Evolutionary conservation across 148 eudicot species (phyloP).

Genomic region (Camellia granthamiana): DNA sequence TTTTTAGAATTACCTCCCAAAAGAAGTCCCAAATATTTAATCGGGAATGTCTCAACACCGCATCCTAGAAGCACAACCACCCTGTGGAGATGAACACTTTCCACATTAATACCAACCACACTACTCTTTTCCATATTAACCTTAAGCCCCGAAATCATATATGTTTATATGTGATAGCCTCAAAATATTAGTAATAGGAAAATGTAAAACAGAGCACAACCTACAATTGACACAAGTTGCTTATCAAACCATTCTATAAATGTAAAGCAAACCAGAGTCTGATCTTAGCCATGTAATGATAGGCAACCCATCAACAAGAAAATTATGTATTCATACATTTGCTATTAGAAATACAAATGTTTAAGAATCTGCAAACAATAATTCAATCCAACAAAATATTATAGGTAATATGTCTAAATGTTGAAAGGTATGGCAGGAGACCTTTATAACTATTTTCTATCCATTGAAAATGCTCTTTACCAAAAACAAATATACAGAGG

Average conservation of each 20-base stretch:
- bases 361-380: not conserved
- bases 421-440: not conserved
- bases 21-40: no score
- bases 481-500: not conserved
- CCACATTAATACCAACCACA: no score
- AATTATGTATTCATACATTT: not conserved
- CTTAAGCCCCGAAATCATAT: no score
- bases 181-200: not conserved
- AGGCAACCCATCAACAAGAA: not conserved
- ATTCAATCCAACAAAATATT: not conserved
- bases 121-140: no score
- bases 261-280: not conserved
- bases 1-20: no score
- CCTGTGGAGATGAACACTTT: no score
- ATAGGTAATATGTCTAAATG: not conserved
- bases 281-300: not conserved
- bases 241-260: not conserved
- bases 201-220: not conserved
- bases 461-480: not conserved
- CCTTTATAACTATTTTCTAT: not conserved
- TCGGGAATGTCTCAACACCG: no score
- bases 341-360: no score
- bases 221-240: not conserved
- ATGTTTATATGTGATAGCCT: not conserved
- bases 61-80: no score